Conservation (phyloP, 345 rosid genomes). For the Rubroshorea leprosula region DNA sequence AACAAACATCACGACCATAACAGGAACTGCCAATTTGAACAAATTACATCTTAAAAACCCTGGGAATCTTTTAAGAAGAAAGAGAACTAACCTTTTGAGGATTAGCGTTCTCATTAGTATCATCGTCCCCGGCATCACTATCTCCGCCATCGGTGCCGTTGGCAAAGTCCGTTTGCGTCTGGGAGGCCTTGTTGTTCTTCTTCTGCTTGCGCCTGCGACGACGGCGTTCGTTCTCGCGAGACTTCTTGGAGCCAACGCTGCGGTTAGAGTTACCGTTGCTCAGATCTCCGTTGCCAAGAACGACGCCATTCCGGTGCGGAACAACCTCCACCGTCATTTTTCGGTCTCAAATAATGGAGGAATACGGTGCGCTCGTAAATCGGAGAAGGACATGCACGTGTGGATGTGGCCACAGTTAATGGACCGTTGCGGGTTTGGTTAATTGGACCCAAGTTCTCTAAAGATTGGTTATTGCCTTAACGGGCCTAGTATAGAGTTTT, state of each 20-base stretch:
- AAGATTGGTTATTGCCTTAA: background rate
- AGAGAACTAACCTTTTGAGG: constrained; percentile 39
- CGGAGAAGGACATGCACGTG: background rate
- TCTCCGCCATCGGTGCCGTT: constrained; percentile 26
- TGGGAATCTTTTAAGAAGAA: constrained; percentile 14
- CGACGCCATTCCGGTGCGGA: constrained; percentile 36
- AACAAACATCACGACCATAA: background rate
- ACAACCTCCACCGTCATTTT: constrained; percentile 48
- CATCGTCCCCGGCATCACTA: constrained; percentile 35
- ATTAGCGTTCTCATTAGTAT: constrained; percentile 48
- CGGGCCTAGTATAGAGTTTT: background rate
- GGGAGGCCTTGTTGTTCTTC: constrained; percentile 54
- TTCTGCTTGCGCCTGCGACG: constrained; percentile 99
- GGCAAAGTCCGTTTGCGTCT: constrained; percentile 1
- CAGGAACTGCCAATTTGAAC: background rate
- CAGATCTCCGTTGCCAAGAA: constrained; percentile 44
- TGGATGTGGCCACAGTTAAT: background rate
- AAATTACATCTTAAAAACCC: constrained; percentile 23
- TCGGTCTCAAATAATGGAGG: background rate
- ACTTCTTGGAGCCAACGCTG: constrained; percentile 40
- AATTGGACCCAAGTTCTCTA: background rate
- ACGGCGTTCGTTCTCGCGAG: constrained; percentile 82
- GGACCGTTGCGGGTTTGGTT: background rate
- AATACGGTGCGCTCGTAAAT: background rate
- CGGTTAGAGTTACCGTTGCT: constrained; percentile 22